Evolutionary conservation across 176 grass and related monocot genomes (phyloP), one percentile per base, ranked within the genome.

Genomic region (Hordeum marinum): DNA sequence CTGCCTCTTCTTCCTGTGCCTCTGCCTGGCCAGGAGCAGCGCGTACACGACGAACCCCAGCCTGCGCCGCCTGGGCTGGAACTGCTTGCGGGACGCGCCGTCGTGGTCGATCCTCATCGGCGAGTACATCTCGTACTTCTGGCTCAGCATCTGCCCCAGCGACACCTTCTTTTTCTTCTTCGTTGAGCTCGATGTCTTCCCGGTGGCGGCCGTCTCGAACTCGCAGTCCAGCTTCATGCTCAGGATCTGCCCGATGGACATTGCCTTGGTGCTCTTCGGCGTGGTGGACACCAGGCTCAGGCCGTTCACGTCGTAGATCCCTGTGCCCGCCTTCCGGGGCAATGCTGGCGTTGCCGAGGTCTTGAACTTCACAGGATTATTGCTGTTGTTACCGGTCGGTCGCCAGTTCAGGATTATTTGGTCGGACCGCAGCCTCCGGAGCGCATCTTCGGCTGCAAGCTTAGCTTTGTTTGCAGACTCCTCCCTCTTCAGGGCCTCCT

Each of bases 171-270:
- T 95, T 63, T 73, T 82, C 76, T 50, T 74, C 4, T 17, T 7
- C 0, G 29, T 87, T 24, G 83, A 9, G 5, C 62, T 66, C 0
- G 62, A 20, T 18, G 13, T 77, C 74, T 68, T 90, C n/a, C 79
- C 21, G 6, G 55, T 20, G 21, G 48, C 7, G n/a, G 55, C 23
- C 12, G 50, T 36, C 18, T 92, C 96, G 2, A 87, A 54, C 79
- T 94, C 90, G 0, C 59, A 77, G 52, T 82, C 91, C 35, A 99
- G 84, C 70, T 99, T 99, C 91, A 88, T 99, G 81, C 82, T 96
- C n/a, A 99, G 88, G 78, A 99, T 99, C 88, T 99, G 88, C 3
- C 96, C 96, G 55, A 99, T 96, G 35, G 96, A 99, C 80, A 99
- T 63, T 7, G 93, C 27, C 17, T 67, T 87, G 3, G 82, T 13